Base-by-base conservation (phyloP, 768 basidiomycete genomes). In the Suillus subaureus region DNA sequence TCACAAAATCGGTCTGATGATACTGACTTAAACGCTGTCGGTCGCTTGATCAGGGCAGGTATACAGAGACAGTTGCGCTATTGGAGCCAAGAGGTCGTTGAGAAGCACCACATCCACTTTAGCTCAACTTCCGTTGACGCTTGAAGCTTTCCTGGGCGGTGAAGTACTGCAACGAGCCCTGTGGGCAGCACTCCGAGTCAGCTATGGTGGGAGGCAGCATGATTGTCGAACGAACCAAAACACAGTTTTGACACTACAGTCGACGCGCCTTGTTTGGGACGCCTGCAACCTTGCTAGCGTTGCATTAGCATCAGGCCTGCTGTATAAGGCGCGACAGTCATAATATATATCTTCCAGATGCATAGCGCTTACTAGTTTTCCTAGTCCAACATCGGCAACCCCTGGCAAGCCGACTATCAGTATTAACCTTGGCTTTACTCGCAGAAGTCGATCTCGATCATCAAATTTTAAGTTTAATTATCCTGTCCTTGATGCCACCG, bases 331-430 rank as follows among this genome's bases (percentile, higher is more conserved):
- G 80, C 78, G 4, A 79, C 79, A 2, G 79, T 78, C 1, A 79
- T 80, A 76, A 77, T 81, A 9, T 80, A 79, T 67, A 69, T 81
- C 6, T 79, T 81, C 72, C 79, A 81, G 70, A 77, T 31, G 11
- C 18, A 12, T 31, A 18, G 11, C 6, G 11, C 26, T 8, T 52
- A 4, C 12, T 28, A 16, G 51, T 31, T 28, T 52, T 28, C 28
- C 16, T 52, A 31, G 16, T 52, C 3, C 28, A 52, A 52, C 28
- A 31, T 52, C 28, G n/a, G 23, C 18, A 18, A 12, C 21, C 31
- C 31, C 21, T 66, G 7, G n/a, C 62, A 63, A n/a, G 49, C 16
- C 58, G 37, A 58, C 16, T 7, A 15, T 64, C 28, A 40, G 28
- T 54, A 21, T 37, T 39, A 73, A 74, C 74, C 76, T 23, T 78